Evolutionary conservation across 2,329 filamentous ascomycete genomes (phyloP).

Genomic region (Penicillium griseofulvum): DNA sequence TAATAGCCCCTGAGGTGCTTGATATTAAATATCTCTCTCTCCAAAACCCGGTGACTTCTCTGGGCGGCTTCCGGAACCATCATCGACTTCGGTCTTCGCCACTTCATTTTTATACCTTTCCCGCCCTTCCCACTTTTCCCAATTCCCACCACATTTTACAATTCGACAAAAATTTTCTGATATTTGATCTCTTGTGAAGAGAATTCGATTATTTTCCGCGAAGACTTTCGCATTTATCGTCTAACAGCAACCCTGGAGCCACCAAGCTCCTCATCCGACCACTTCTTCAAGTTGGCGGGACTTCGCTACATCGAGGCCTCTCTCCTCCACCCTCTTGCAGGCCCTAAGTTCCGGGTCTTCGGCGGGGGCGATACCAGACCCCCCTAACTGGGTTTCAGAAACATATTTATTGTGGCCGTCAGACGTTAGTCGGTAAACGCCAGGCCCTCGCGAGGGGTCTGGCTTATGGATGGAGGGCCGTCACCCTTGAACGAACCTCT

Average conservation of each 20-base stretch:
- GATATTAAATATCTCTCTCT: not conserved
- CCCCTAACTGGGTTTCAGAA: conserved; percentile 71
- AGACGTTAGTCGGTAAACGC: conserved; percentile 37
- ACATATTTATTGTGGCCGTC: conserved; percentile 34
- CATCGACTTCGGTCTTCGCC: conserved; percentile 2
- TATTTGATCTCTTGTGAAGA: not conserved
- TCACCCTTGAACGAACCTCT: conserved; percentile 29
- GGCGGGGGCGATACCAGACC: conserved; percentile 96
- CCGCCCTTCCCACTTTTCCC: not conserved
- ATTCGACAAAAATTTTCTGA: not conserved
- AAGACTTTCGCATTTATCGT: conserved; percentile 12
- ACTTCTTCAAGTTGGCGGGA: conserved; percentile 92
- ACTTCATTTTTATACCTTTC: not conserved
- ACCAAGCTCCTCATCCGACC: conserved; percentile 33
- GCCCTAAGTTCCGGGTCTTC: conserved; percentile 91
- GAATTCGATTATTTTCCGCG: conserved; percentile 14
- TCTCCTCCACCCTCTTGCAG: conserved; percentile 83
- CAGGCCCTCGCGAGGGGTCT: conserved; percentile 46
- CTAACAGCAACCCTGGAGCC: conserved; percentile 41
- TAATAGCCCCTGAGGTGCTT: not conserved
- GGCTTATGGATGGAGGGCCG: conserved; percentile 40
- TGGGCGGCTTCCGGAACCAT: conserved; percentile 2
- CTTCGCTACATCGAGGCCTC: conserved; percentile 68
- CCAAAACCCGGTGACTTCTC: not conserved
- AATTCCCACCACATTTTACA: not conserved